Base-by-base conservation (phyloP, 179 eudicot species). In the Beta corolliflora region DNA sequence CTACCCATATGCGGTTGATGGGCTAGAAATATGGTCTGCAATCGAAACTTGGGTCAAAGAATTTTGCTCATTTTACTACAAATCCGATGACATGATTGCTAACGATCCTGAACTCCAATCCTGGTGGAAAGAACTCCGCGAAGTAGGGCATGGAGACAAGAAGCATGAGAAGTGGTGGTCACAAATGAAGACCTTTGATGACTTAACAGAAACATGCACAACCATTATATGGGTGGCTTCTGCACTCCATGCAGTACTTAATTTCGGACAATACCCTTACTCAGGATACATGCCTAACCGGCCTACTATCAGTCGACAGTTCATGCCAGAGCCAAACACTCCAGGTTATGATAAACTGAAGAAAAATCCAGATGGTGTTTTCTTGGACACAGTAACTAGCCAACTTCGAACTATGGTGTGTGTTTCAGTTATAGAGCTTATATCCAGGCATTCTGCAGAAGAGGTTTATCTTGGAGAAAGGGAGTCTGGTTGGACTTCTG, bases 1-100 rank as follows among this genome's bases (percentile, higher is more conserved):
- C 89, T 94, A 94, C 82, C 98, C 98, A 6, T 94, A 87, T 69
- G 98, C 97, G 56, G 97, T 94, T 5, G 98, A 94, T 58, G 98
- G 94, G 23, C 92, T 93, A 3, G 91, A 93, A 74, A 92, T 93
- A 52, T 93, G 97, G 97, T 90, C 91, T 31, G 94, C 93, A 29
- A 93, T 92, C 19, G 86, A 91, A 82, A 79, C 86, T 50, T 93
- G 97, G 97, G 97, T 93, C 36, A 83, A 84, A 55, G 90, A 89
- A 14, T 93, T 89, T 61, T 91, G 93, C 87, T 83, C 82, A 23
- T 76, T 87, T 73, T 93, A 93, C 91, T 93, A 92, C 76, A 55
- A 73, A 11, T 75, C 86, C 2, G 88, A 95, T 44, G 85, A 79
- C 53, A 70, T 77, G 79, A 80, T 95, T 12, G 75, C 67, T 3